Evolutionary conservation across 805 yeast genomes (phyloP), one percentile per base, ranked within the genome.

Genomic region (Metschnikowia matae): DNA sequence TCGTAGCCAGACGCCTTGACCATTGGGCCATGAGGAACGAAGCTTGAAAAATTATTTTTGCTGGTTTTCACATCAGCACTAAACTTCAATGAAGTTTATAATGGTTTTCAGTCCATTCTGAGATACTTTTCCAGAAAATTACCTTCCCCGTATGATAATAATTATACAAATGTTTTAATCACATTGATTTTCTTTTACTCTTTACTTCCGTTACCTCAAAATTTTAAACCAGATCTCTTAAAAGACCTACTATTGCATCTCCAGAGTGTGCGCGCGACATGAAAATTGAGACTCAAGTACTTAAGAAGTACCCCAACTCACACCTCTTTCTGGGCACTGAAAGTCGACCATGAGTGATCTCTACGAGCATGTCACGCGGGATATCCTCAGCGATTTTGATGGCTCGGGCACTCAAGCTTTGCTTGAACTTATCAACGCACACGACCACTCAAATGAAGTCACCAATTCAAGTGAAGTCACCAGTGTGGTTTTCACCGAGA

Each of bases 1-100:
- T 75, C 84, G 84, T 80, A 80, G 84, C 83, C 84, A 78, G 83
- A 80, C 83, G 84, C 83, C 84, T 80, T 80, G 82, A 80, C 84
- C 84, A 80, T 80, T 80, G 82, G 84, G 84, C 83, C 84, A 80
- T 81, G 83, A 80, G 83, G 84, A 80, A 80, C 76, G 75, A 71
- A 71, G 75, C 74, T 67, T 49, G 48, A 23, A 6, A 4, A 11
- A 8, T 4, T 2, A 5, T 41, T 41, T 3, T 17, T 13, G 21
- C 7, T 21, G 5, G 31, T 26, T 26, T 26, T 2, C 11, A 26
- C 1, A 8, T 8, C 1, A 11, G 3, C 11, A 10, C 11, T 8
- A 8, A 26, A 0, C 1, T 8, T 3, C 4, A 8, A 1, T 8
- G 10, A 26, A 10, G 11, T 8, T 3, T 3, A 26, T 11, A 1